A percentile compares a stretch with the other conserved stretches of the same genome.
Evolutionary conservation across 1,284 basidiomycete species (phyloP).

Genomic region (Ustilago nuda): DNA sequence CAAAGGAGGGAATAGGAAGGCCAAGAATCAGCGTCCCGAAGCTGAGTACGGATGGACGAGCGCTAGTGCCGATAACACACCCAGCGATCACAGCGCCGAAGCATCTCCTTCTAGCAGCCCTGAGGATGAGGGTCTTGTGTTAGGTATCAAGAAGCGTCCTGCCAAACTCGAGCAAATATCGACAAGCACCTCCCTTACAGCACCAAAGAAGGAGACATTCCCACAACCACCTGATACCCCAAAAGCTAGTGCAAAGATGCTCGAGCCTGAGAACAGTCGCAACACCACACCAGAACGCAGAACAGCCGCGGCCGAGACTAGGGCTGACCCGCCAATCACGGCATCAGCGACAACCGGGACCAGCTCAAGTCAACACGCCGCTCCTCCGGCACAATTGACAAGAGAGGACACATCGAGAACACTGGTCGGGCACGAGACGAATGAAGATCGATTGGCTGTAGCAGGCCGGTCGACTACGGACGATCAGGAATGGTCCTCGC

Average conservation of each 20-base stretch:
- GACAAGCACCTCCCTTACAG: conserved; percentile 27
- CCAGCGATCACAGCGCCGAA: conserved; percentile 40
- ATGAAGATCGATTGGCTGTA: conserved; percentile 6
- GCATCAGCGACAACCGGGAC: neutral
- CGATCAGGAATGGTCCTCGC: conserved; percentile 9
- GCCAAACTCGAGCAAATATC: conserved; percentile 20
- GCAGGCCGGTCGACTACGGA: conserved; percentile 6
- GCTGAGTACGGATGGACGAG: conserved; percentile 59
- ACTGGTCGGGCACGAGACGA: conserved; percentile 13
- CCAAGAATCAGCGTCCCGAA: conserved; percentile 25
- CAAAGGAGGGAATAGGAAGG: conserved; percentile 30
- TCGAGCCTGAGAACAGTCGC: conserved; percentile 17
- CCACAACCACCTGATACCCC: conserved; percentile 43
- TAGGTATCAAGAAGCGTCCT: conserved; percentile 56
- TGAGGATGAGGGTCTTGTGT: conserved; percentile 50
- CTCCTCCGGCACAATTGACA: conserved; percentile 10
- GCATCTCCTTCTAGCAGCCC: conserved; percentile 39
- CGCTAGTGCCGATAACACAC: conserved; percentile 41
- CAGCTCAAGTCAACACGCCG: conserved; percentile 4
- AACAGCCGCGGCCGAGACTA: neutral
- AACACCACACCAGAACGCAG: conserved; percentile 10
- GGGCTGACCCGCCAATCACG: neutral
- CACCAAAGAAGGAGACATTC: conserved; percentile 30
- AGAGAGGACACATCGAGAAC: conserved; percentile 42
- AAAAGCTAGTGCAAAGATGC: conserved; percentile 28